Percentiles rank a stretch among this genome's conserved stretches.
These are phyloP conservation scores for Digitaria exilis DNA, from an alignment of 202 grass and related monocot species.

Conservation along the genomic window DNA sequence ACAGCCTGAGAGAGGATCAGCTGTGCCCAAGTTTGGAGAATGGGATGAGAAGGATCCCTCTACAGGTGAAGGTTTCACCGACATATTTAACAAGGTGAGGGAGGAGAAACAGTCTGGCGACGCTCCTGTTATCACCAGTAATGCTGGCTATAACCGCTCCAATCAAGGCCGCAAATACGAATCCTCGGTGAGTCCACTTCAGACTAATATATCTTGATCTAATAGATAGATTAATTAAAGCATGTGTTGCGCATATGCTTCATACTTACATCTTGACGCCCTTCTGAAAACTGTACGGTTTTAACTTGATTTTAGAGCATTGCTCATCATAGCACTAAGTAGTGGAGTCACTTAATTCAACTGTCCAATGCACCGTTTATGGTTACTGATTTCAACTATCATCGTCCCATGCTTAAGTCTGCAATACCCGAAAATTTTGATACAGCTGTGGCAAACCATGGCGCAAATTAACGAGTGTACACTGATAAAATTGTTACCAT, in stretches of 20 bases:
- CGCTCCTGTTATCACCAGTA: conserved; percentile 23
- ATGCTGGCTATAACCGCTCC: conserved; percentile 41
- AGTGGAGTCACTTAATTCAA: neutral
- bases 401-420: neutral
- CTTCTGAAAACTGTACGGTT: neutral
- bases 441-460: neutral
- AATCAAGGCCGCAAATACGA: conserved; percentile 50
- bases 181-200: conserved; percentile 64
- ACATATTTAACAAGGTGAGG: conserved; percentile 86
- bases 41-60: conserved; percentile 92
- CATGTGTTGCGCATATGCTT: neutral
- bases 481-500: neutral
- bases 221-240: conserved; percentile 1
- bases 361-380: neutral
- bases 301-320: neutral
- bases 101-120: conserved; percentile 68
- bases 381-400: conserved; percentile 1
- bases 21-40: conserved; percentile 90
- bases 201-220: neutral
- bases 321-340: neutral
- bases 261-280: neutral
- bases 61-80: conserved; percentile 78
- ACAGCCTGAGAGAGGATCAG: conserved; percentile 79
- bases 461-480: neutral
- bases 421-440: neutral